A percentile compares a stretch with the other conserved stretches of the same genome.
Evolutionary conservation across 768 basidiomycete species (phyloP).

Genomic region (Lentinus brumalis): DNA sequence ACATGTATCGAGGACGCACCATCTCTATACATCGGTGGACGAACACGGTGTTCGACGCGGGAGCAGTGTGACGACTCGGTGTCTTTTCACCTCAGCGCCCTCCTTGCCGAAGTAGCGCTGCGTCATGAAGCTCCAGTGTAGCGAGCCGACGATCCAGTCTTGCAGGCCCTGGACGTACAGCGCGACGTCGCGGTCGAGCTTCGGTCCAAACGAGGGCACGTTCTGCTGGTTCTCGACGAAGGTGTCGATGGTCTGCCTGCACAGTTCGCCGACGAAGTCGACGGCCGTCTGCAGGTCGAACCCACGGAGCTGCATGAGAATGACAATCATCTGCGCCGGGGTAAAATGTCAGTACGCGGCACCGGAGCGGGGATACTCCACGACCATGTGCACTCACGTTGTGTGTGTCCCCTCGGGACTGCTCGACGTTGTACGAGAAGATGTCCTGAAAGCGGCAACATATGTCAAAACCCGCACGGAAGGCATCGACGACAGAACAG

Average conservation of each 20-base stretch:
- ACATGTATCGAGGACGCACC: too few relatives aligned
- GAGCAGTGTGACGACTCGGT: slow-evolving; percentile 50
- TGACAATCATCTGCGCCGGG: slow-evolving; percentile 51
- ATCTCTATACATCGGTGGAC: not conserved
- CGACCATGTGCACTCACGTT: slow-evolving; percentile 38
- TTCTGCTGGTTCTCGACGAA: slow-evolving; percentile 45
- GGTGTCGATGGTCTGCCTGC: slow-evolving; percentile 53
- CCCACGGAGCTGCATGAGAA: slow-evolving; percentile 63
- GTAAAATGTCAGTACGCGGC: not conserved
- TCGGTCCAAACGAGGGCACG: slow-evolving; percentile 64
- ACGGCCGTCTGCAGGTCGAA: slow-evolving; percentile 62
- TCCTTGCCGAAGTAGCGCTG: slow-evolving; percentile 67
- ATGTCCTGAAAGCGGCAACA: slow-evolving; percentile 55
- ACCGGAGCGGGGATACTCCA: not conserved
- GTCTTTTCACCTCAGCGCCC: slow-evolving; percentile 57
- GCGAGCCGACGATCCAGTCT: slow-evolving; percentile 71
- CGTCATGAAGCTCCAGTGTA: slow-evolving; percentile 74
- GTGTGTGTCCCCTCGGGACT: slow-evolving; percentile 78
- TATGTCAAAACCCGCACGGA: not conserved
- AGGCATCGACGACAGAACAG: not conserved
- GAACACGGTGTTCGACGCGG: slow-evolving; percentile 5
- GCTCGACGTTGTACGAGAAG: slow-evolving; percentile 82
- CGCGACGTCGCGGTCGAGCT: slow-evolving; percentile 58
- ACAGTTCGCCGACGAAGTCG: slow-evolving; percentile 64
- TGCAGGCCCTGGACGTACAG: slow-evolving; percentile 62